Evolutionary conservation across 805 yeast genomes (phyloP).

Genomic region (Lipomyces mesembrius): DNA sequence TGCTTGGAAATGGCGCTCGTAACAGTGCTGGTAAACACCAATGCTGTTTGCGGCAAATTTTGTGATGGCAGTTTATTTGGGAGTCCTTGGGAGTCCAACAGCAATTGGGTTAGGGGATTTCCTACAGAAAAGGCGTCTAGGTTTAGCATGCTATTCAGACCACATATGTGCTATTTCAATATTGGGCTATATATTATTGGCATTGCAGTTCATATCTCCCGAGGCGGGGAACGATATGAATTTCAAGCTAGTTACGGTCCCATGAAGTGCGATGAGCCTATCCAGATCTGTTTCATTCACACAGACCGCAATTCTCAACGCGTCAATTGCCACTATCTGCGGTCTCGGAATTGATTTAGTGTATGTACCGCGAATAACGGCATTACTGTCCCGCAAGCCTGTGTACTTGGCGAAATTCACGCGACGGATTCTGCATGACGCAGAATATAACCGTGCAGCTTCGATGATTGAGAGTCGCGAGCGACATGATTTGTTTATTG

Average conservation of each 20-base stretch:
- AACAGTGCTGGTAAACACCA: neutral
- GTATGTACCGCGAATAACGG: constrained; percentile 24
- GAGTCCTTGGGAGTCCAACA: neutral
- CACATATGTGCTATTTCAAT: neutral
- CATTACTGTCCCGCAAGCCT: constrained; percentile 19
- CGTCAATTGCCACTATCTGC: constrained; percentile 1
- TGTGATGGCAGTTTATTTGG: neutral
- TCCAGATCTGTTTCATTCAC: neutral
- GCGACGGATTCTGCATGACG: constrained; percentile 17
- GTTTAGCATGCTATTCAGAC: too few relatives aligned
- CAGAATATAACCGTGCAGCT: constrained; percentile 9
- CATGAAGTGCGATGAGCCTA: neutral
- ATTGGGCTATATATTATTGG: neutral
- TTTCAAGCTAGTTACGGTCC: neutral
- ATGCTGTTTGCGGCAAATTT: neutral
- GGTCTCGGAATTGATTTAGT: constrained; percentile 34
- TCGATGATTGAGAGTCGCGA: neutral
- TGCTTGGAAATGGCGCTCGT: neutral
- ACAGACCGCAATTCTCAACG: neutral
- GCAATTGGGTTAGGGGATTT: neutral
- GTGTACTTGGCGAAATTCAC: constrained; percentile 17
- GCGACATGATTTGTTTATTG: constrained; percentile 19
- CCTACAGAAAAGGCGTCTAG: neutral
- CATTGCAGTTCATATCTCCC: neutral
- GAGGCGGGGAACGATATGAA: neutral